Conservation (phyloP, 1,139 yeast species). For the Pichia terricola region DNA sequence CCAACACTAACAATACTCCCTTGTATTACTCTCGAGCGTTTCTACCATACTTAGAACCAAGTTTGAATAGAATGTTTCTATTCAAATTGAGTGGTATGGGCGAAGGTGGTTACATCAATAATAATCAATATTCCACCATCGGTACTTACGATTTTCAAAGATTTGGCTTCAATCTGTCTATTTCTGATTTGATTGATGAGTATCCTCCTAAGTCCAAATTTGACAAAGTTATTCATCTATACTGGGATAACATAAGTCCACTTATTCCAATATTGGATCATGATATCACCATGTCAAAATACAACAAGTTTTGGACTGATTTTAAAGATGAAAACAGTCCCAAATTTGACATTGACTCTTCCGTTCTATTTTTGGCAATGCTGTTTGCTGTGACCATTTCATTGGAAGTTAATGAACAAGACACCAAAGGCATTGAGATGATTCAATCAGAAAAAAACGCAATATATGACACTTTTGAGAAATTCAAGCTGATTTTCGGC, state of each 20-base stretch:
- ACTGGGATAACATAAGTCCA: constrained; percentile 14
- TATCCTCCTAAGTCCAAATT: constrained; percentile 11
- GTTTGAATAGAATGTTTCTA: constrained; percentile 10
- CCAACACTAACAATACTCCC: constrained; percentile 4
- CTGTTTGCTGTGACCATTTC: constrained; percentile 10
- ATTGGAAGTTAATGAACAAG: constrained; percentile 7
- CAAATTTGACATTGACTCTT: constrained; percentile 11
- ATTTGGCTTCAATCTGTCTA: constrained; percentile 2
- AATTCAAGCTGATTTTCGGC: constrained; percentile 9
- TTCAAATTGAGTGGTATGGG: constrained; percentile 10
- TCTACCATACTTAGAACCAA: constrained; percentile 13
- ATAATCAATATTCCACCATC: constrained; percentile 1
- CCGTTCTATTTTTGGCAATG: constrained; percentile 11
- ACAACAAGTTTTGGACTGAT: constrained; percentile 10
- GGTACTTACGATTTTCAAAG: constrained; percentile 10
- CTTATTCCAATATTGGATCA: constrained; percentile 12
- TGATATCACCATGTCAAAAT: constrained; percentile 5
- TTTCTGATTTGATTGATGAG: constrained; percentile 4
- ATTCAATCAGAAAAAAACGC: constrained; percentile 3
- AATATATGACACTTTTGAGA: constrained; percentile 9
- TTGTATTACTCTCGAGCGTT: constrained; percentile 14
- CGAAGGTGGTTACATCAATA: constrained; percentile 1
- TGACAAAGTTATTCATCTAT: constrained; percentile 9
- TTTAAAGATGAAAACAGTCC: constrained; percentile 3
- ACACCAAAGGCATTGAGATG: neutral